Evolutionary conservation across 768 basidiomycete species (phyloP).

Genomic region (Dictyophora rubrovolvata): DNA sequence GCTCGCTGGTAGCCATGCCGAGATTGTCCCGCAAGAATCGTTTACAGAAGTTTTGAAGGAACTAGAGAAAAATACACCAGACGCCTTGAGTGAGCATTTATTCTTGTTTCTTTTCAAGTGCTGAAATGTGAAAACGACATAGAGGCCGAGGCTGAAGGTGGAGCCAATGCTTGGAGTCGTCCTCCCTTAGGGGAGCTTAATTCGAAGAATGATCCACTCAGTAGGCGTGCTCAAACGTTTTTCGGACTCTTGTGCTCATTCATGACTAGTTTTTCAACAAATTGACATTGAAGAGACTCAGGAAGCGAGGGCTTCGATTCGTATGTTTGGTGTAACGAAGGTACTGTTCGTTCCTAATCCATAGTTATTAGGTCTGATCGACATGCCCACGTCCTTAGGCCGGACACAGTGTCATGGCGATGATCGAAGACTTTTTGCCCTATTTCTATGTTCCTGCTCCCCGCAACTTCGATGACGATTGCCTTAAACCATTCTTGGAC

Average conservation of each 20-base stretch:
- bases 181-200: slow-evolving; percentile 48
- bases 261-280: slow-evolving; percentile 77
- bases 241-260: not conserved
- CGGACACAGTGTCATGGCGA: slow-evolving; percentile 83
- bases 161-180: slow-evolving; percentile 64
- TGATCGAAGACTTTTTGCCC: slow-evolving; percentile 74
- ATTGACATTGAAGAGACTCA: slow-evolving; percentile 78
- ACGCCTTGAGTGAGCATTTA: slow-evolving; percentile 31
- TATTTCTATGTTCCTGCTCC: slow-evolving; percentile 92
- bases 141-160: slow-evolving; percentile 58
- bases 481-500: slow-evolving; percentile 52
- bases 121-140: not conserved
- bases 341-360: slow-evolving; percentile 26
- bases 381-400: slow-evolving; percentile 31
- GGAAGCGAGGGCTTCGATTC: slow-evolving; percentile 35
- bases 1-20: slow-evolving; percentile 14
- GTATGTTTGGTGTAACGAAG: slow-evolving; percentile 90
- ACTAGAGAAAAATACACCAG: slow-evolving; percentile 42
- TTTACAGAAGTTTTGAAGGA: slow-evolving; percentile 58
- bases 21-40: slow-evolving; percentile 24
- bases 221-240: slow-evolving; percentile 30
- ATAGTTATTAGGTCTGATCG: not conserved
- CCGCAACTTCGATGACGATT: slow-evolving; percentile 64
- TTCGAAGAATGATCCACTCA: slow-evolving; percentile 52
- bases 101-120: not conserved